Evolutionary conservation across 1,139 yeast genomes (phyloP).

Genomic region (Saccharomyces hybrid): DNA sequence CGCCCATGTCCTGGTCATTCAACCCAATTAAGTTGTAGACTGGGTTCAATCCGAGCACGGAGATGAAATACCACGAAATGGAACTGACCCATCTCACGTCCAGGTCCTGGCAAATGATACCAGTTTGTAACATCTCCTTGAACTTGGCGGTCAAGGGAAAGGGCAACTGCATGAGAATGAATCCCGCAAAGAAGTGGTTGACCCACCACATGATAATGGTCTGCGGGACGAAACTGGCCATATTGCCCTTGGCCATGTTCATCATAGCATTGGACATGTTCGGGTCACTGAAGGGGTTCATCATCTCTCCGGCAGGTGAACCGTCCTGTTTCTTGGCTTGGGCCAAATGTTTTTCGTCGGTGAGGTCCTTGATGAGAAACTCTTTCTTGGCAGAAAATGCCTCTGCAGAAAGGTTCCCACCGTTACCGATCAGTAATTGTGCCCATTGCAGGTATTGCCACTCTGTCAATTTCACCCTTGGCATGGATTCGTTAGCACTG

Average conservation of each 20-base stretch:
- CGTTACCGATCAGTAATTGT: constrained; percentile 45
- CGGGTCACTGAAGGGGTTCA: constrained; percentile 66
- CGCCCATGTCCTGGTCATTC: constrained; percentile 42
- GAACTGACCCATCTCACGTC: constrained; percentile 94
- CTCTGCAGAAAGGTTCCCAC: constrained; percentile 38
- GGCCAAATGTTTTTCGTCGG: constrained; percentile 29
- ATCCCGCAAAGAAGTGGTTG: constrained; percentile 86
- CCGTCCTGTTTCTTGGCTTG: constrained; percentile 38
- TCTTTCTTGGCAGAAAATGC: constrained; percentile 29
- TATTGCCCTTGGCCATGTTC: constrained; percentile 71
- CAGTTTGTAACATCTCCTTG: constrained; percentile 85
- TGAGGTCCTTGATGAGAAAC: constrained; percentile 19
- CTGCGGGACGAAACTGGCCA: constrained; percentile 83
- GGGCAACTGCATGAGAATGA: constrained; percentile 72
- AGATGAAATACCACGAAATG: constrained; percentile 94
- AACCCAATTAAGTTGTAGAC: constrained; percentile 60
- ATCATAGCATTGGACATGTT: constrained; percentile 65
- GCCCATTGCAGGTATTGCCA: constrained; percentile 49
- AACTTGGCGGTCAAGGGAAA: constrained; percentile 83
- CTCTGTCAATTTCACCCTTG: constrained; percentile 51
- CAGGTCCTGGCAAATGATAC: constrained; percentile 75
- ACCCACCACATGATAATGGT: constrained; percentile 96
- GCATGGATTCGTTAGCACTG: constrained; percentile 24
- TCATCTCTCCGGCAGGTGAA: constrained; percentile 33
- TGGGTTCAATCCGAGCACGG: constrained; percentile 76